A percentile compares a stretch with the other conserved stretches of the same genome.
These are phyloP conservation scores for Penicillium mononematosum DNA, from an alignment of 495 filamentous ascomycete species.

Conservation along the genomic window DNA sequence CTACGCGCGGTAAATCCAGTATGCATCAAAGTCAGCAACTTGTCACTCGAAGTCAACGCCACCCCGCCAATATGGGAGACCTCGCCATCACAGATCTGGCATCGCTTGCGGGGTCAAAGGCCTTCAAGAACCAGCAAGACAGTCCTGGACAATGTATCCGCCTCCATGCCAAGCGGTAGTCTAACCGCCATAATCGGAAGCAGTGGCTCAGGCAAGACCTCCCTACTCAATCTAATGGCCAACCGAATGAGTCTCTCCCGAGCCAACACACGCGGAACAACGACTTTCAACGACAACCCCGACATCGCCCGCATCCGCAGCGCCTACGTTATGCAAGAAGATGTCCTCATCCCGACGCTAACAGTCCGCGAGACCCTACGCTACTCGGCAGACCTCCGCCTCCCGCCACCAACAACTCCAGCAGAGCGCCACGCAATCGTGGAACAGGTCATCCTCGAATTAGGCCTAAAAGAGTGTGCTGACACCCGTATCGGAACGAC, in stretches of 20 bases:
- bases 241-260: conserved; percentile 57
- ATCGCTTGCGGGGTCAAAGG: conserved; percentile 25
- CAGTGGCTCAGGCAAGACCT: conserved; percentile 72
- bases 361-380: conserved; percentile 71
- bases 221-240: conserved; percentile 67
- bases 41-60: conserved; percentile 56
- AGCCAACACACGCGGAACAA: conserved; percentile 51
- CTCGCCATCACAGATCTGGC: conserved; percentile 26
- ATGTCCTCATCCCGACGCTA: conserved; percentile 65
- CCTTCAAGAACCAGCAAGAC: conserved; percentile 19
- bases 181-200: conserved; percentile 72
- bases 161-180: conserved; percentile 57
- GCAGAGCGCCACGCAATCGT: conserved; percentile 59
- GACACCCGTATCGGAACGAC: conserved; percentile 67
- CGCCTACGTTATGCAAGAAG: conserved; percentile 77
- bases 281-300: conserved; percentile 55
- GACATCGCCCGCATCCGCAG: conserved; percentile 55
- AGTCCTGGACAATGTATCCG: conserved; percentile 55
- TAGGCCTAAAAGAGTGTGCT: conserved; percentile 72
- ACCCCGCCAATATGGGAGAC: conserved; percentile 43
- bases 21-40: conserved; percentile 52
- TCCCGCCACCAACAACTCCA: conserved; percentile 58
- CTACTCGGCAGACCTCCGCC: conserved; percentile 68
- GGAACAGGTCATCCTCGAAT: conserved; percentile 69
- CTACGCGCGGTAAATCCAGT: conserved; percentile 61